These are phyloP conservation scores for Oligophagozyma castellii DNA, from an alignment of 1,139 yeast genomes.

Conservation along the genomic window DNA sequence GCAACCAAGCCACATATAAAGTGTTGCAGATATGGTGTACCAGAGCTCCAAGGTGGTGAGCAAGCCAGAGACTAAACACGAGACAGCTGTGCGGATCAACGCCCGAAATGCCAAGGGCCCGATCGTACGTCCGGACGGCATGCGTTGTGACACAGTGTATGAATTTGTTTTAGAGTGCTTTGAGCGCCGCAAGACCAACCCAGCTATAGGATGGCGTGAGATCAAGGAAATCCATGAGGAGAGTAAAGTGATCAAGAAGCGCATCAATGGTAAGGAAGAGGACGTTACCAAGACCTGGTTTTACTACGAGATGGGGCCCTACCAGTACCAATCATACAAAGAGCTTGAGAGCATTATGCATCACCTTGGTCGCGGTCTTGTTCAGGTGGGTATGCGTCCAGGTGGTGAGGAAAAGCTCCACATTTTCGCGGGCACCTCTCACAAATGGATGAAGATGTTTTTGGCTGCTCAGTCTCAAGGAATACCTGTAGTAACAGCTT, in stretches of 20 bases:
- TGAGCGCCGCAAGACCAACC: constrained; percentile 36
- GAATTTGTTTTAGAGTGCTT: constrained; percentile 58
- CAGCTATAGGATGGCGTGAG: constrained; percentile 74
- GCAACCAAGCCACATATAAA: background rate
- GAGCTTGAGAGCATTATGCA: constrained; percentile 40
- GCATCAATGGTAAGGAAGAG: constrained; percentile 60
- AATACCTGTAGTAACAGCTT: constrained; percentile 88
- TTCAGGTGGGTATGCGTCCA: constrained; percentile 61
- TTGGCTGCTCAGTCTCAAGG: constrained; percentile 64
- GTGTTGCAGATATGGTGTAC: constrained; percentile 7
- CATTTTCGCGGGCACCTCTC: constrained; percentile 75
- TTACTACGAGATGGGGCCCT: constrained; percentile 66
- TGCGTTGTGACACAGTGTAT: constrained; percentile 52
- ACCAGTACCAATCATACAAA: constrained; percentile 49
- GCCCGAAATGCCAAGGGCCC: constrained; percentile 39
- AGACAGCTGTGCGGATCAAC: constrained; percentile 84
- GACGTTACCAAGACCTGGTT: constrained; percentile 78
- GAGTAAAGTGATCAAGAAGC: constrained; percentile 57
- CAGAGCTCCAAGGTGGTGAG: constrained; percentile 50
- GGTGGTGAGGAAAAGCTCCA: constrained; percentile 52
- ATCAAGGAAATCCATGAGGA: constrained; percentile 63
- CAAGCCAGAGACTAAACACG: constrained; percentile 59
- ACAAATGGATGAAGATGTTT: constrained; percentile 82
- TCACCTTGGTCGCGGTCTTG: constrained; percentile 61
- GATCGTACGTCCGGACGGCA: constrained; percentile 42